phyloP scores from a whole-genome alignment of 148 eudicot genomes.

The Rhododendron griersonianum region DNA sequence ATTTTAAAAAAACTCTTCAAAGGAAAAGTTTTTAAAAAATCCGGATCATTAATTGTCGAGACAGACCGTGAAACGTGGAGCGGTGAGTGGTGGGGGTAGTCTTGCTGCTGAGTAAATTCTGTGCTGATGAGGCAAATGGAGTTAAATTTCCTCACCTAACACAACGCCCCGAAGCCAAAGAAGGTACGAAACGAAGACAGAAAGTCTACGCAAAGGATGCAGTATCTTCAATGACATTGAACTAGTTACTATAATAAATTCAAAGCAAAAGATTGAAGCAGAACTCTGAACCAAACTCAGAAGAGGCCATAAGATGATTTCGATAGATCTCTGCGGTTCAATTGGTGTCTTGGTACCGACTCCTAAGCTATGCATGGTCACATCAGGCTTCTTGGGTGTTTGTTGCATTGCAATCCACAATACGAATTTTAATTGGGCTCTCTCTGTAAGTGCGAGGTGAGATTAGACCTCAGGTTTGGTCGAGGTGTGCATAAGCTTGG shows the following conservation, averaged over 20 bases:
- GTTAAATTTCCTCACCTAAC: slow-evolving; percentile 5
- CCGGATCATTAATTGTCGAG: too few species aligned
- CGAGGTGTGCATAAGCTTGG: rapidly evolving
- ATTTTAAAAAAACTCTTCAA: too few species aligned
- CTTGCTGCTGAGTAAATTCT: not conserved
- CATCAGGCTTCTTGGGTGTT: not conserved
- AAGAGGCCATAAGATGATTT: not conserved
- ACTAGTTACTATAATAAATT: not conserved
- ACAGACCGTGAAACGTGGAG: too few species aligned
- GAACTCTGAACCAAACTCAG: not conserved
- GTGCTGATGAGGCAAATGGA: not conserved
- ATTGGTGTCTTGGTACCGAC: not conserved
- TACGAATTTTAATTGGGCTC: too few species aligned
- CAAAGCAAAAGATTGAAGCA: not conserved
- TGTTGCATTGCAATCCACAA: not conserved
- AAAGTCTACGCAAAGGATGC: not conserved
- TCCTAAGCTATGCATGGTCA: slow-evolving; percentile 5
- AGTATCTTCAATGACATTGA: not conserved
- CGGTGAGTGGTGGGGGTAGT: too few species aligned
- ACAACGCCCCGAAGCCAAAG: not conserved
- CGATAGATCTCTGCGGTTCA: not conserved
- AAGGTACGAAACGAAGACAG: not conserved
- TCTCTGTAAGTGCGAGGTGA: too few species aligned
- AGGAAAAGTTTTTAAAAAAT: too few species aligned
- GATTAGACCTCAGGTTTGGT: too few species aligned